Conservation (phyloP, 176 grass and related monocot species). For the Thalia dealbata region DNA sequence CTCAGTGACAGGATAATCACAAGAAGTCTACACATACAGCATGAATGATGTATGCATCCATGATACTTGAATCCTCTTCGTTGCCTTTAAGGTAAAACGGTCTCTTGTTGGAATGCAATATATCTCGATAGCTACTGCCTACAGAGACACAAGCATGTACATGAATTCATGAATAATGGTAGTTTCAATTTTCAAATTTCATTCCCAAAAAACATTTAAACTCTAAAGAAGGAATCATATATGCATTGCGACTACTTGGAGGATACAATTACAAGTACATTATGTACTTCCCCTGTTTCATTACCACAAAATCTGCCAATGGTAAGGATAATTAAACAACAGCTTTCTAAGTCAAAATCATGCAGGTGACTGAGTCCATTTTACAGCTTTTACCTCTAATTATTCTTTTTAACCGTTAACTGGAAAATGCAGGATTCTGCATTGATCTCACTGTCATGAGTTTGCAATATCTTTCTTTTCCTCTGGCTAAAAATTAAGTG, state of each 20-base stretch:
- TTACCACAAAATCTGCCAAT: background rate
- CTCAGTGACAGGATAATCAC: conserved; percentile 14
- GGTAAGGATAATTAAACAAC: too few species aligned
- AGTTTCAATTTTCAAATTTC: background rate
- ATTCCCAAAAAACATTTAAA: too few species aligned
- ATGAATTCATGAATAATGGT: background rate
- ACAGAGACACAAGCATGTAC: conserved; percentile 17
- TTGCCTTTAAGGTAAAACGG: conserved; percentile 86
- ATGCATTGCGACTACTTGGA: too few species aligned
- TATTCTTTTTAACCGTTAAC: background rate
- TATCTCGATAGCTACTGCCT: conserved; percentile 85
- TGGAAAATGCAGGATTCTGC: too few species aligned
- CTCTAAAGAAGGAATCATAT: background rate
- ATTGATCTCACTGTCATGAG: too few species aligned
- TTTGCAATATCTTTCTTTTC: too few species aligned
- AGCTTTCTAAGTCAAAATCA: background rate
- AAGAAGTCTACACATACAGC: conserved; percentile 40
- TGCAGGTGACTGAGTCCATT: background rate
- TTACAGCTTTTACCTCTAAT: background rate
- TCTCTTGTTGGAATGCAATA: conserved; percentile 94
- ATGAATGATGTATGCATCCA: conserved; percentile 95
- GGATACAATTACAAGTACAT: background rate
- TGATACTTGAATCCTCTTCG: conserved; percentile 66
- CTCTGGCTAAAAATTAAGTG: too few species aligned
- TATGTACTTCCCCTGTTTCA: background rate